These are phyloP conservation scores for Lippia alba DNA, from an alignment of 305 asterid species.

Conservation along the genomic window DNA sequence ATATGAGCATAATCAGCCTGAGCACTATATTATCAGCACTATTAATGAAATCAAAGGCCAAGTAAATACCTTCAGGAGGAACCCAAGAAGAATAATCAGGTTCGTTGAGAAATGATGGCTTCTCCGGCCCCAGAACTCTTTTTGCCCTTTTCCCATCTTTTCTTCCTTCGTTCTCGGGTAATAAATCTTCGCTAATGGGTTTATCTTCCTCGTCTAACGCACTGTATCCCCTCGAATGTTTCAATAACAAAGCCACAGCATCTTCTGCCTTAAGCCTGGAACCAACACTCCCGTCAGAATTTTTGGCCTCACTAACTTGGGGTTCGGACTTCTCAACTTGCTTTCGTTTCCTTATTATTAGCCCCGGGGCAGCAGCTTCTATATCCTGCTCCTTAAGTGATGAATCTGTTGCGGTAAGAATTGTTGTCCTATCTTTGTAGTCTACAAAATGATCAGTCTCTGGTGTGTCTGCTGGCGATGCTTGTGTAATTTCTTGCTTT, in stretches of 20 bases:
- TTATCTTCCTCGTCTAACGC: constrained; percentile 54
- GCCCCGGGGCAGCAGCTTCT: constrained; percentile 95
- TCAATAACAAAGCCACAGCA: constrained; percentile 85
- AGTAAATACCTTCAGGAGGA: constrained; percentile 85
- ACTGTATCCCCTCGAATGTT: constrained; percentile 68
- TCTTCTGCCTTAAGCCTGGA: constrained; percentile 72
- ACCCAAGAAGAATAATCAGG: constrained; percentile 76
- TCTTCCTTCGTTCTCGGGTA: constrained; percentile 39
- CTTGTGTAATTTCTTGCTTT: constrained; percentile 53
- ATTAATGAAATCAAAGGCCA: constrained; percentile 2
- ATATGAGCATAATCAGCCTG: constrained; percentile 17
- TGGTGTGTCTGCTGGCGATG: constrained; percentile 42
- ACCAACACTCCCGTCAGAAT: constrained; percentile 50
- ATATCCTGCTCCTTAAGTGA: constrained; percentile 45
- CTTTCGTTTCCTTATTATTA: constrained; percentile 89
- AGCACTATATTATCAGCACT: background rate
- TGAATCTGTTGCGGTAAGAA: constrained; percentile 49
- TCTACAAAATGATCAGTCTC: constrained; percentile 82
- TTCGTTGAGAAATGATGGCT: constrained; percentile 64
- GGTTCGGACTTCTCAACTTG: constrained; percentile 52
- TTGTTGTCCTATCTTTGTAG: constrained; percentile 72
- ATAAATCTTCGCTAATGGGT: constrained; percentile 32
- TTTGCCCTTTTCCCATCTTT: constrained; percentile 62
- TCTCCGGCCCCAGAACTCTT: constrained; percentile 77
- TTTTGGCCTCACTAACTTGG: constrained; percentile 43